Conservation (phyloP, 306 rosid genomes). For the Hippophae gyantsensis region DNA sequence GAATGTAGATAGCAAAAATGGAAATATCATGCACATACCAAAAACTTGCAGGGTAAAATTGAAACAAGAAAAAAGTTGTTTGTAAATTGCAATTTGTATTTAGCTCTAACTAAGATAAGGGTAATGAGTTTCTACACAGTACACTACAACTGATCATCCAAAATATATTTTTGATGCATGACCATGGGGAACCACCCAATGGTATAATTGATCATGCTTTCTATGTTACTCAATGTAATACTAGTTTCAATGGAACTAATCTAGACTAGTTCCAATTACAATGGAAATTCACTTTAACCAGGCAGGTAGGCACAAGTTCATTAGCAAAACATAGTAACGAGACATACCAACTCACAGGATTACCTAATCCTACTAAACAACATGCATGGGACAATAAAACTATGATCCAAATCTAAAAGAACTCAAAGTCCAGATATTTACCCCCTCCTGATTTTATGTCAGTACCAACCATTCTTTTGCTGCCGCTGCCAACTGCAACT, state of each 20-base stretch:
- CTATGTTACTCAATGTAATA: too few relatives aligned
- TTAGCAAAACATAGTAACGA: conserved; percentile 24
- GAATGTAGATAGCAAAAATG: too few relatives aligned
- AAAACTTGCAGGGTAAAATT: background rate
- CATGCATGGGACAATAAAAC: conserved; percentile 26
- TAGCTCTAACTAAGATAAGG: background rate
- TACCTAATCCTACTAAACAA: conserved; percentile 29
- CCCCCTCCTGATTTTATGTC: conserved; percentile 77
- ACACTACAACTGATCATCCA: conserved; percentile 1
- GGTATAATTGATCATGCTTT: too few relatives aligned
- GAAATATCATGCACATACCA: background rate
- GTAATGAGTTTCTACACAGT: background rate
- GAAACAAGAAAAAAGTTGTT: background rate
- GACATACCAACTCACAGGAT: conserved; percentile 23
- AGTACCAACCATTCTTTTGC: conserved; percentile 53
- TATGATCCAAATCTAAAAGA: conserved; percentile 54
- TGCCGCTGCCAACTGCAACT: conserved; percentile 46
- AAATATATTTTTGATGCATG: background rate
- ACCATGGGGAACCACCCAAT: background rate
- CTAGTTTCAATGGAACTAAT: too few relatives aligned
- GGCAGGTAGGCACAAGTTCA: conserved; percentile 21
- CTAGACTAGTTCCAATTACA: conserved; percentile 17
- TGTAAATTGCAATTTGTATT: conserved; percentile 1
- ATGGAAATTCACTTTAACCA: conserved; percentile 22
- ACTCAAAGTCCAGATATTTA: conserved; percentile 91